Evolutionary conservation across 306 rosid species (phyloP).

Genomic region (Trifolium fragiferum): DNA sequence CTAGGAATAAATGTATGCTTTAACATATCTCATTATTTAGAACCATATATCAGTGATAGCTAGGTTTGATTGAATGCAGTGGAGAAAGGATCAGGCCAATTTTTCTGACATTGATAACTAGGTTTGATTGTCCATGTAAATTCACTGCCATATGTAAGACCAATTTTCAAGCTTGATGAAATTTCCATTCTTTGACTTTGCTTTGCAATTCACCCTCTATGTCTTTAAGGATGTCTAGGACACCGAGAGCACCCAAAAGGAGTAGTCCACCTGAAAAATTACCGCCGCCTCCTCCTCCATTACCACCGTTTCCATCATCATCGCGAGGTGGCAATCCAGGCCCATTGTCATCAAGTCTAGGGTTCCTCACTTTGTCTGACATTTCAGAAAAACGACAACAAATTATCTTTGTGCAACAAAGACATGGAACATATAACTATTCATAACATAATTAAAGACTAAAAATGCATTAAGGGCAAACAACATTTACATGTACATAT

Average conservation of each 20-base stretch:
- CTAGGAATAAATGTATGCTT: background rate
- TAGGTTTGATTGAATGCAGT: no score
- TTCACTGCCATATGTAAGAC: background rate
- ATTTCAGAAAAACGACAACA: constrained; percentile 44
- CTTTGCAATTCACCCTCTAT: constrained; percentile 66
- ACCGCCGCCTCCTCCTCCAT: constrained; percentile 80
- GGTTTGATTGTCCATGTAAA: background rate
- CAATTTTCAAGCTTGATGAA: background rate
- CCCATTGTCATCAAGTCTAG: constrained; percentile 70
- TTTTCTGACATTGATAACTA: background rate
- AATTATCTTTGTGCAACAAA: background rate
- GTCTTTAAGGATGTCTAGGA: constrained; percentile 80
- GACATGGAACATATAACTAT: constrained; percentile 13
- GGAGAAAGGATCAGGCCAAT: no score
- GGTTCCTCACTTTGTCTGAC: constrained; percentile 74
- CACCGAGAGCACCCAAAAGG: constrained; percentile 82
- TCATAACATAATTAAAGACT: background rate
- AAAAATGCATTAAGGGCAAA: background rate
- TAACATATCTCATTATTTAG: background rate
- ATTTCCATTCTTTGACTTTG: constrained; percentile 47
- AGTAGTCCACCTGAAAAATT: constrained; percentile 75
- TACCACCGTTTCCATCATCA: constrained; percentile 71
- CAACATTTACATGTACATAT: background rate
- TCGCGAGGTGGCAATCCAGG: constrained; percentile 75
- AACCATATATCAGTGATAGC: no score